phyloP scores from a whole-genome alignment of 257 asterid genomes.

The Cinchona pubescens region DNA sequence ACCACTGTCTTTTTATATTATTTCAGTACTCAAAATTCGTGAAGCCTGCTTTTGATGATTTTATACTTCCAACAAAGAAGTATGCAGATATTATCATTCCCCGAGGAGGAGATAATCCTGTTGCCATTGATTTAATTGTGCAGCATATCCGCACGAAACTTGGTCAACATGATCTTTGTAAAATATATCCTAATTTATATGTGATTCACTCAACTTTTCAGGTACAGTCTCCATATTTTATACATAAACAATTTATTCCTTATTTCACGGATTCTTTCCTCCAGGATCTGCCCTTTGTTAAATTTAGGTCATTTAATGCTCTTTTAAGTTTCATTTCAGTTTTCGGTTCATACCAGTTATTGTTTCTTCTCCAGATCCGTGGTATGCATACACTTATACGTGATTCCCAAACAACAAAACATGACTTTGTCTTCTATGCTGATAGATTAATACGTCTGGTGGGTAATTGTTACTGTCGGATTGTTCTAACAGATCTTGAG shows the following conservation, averaged over 20 bases:
- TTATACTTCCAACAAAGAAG: conserved; percentile 95
- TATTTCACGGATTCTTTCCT: not conserved
- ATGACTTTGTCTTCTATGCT: conserved; percentile 89
- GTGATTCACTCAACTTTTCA: conserved; percentile 98
- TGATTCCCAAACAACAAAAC: conserved; percentile 86
- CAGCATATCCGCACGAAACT: conserved; percentile 97
- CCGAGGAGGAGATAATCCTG: conserved; percentile 99
- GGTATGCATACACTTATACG: conserved; percentile 99
- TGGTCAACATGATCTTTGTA: conserved; percentile 99
- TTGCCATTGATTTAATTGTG: conserved; percentile 96
- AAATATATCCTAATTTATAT: conserved; percentile 86
- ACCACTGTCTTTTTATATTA: conserved; percentile 23
- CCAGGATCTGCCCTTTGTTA: conserved; percentile 1
- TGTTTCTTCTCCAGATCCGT: conserved; percentile 67
- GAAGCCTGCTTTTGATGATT: conserved; percentile 99
- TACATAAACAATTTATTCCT: not conserved
- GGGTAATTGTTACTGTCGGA: conserved; percentile 29
- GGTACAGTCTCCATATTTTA: conserved; percentile 41
- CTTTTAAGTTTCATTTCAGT: not conserved
- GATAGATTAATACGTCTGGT: conserved; percentile 96
- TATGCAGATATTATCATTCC: conserved; percentile 98
- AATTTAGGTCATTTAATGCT: not conserved
- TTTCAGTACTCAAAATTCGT: conserved; percentile 96
- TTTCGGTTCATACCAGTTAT: conserved; percentile 8
- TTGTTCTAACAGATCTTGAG: conserved; percentile 8